A percentile compares a stretch with the other conserved stretches of the same genome.
These are phyloP conservation scores for Nakazawaea siamensis DNA, from an alignment of 805 yeast species.

Conservation along the genomic window DNA sequence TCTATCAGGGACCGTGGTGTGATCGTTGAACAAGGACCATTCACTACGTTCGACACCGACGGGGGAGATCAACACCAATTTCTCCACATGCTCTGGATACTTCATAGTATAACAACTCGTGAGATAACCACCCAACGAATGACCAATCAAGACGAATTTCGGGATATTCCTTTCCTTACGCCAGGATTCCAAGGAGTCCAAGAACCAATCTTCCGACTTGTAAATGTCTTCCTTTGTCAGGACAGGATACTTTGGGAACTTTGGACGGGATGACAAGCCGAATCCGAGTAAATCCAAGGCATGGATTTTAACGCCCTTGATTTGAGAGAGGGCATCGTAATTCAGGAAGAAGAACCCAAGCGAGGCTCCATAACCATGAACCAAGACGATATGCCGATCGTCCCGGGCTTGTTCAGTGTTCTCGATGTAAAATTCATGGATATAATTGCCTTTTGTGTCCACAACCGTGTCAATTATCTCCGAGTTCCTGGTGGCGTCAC, in stretches of 20 bases:
- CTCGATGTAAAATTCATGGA: conserved; percentile 68
- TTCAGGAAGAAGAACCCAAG: conserved; percentile 74
- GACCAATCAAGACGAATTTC: conserved; percentile 60
- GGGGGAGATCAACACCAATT: conserved; percentile 60
- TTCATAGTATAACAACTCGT: conserved; percentile 56
- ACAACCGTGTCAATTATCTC: conserved; percentile 48
- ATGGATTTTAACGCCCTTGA: conserved; percentile 52
- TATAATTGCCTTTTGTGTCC: conserved; percentile 30
- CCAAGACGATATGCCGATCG: conserved; percentile 47
- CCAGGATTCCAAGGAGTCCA: conserved; percentile 59
- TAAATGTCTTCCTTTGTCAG: conserved; percentile 29
- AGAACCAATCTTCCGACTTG: conserved; percentile 49
- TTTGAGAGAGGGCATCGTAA: conserved; percentile 40
- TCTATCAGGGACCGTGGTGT: conserved; percentile 6
- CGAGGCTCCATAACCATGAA: conserved; percentile 94
- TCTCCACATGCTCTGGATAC: conserved; percentile 36
- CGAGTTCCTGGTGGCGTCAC: conserved; percentile 38
- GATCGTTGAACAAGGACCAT: conserved; percentile 27
- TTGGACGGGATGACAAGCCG: conserved; percentile 59
- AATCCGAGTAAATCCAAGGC: conserved; percentile 68
- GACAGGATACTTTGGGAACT: conserved; percentile 20
- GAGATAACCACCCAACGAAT: conserved; percentile 74
- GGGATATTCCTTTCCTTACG: conserved; percentile 37
- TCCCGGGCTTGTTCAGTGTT: conserved; percentile 21
- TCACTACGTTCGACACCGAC: conserved; percentile 68